Conservation (phyloP, 208 protist genomes). For the Phytomonas francai region DNA sequence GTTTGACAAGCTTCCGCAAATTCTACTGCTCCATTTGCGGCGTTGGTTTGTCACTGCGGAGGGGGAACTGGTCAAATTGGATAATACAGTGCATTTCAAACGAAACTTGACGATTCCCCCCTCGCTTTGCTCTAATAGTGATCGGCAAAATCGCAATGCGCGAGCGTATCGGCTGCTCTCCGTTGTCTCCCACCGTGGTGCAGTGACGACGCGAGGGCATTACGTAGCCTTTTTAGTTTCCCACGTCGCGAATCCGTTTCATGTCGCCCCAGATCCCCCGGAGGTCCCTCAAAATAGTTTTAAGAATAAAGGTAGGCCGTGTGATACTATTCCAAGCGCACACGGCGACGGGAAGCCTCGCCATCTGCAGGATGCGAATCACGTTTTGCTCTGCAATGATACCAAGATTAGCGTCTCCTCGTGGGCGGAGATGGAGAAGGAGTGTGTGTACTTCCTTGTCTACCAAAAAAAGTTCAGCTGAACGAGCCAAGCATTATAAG, state of each 20-base stretch:
- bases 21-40: conserved; percentile 70
- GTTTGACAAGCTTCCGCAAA: conserved; percentile 33
- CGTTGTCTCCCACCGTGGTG: conserved; percentile 63
- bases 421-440: conserved; percentile 23
- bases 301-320: not conserved
- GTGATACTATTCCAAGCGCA: too few relatives aligned
- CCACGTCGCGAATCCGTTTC: conserved; percentile 26
- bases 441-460: conserved; percentile 74
- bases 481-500: conserved; percentile 9
- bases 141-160: conserved; percentile 21
- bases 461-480: conserved; percentile 39
- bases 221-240: conserved; percentile 70
- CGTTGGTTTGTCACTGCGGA: conserved; percentile 82
- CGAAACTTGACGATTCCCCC: conserved; percentile 47
- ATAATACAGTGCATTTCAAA: conserved; percentile 57
- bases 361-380: too few relatives aligned
- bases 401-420: conserved; percentile 23
- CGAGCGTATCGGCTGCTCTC: conserved; percentile 59
- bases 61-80: conserved; percentile 76
- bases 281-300: not conserved
- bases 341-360: too few relatives aligned
- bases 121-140: conserved; percentile 37
- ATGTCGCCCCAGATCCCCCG: not conserved
- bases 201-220: conserved; percentile 41
- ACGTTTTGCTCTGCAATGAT: conserved; percentile 70